phyloP scores from a whole-genome alignment of 2,329 filamentous ascomycete genomes.

The Ophiostoma angusticollis region DNA sequence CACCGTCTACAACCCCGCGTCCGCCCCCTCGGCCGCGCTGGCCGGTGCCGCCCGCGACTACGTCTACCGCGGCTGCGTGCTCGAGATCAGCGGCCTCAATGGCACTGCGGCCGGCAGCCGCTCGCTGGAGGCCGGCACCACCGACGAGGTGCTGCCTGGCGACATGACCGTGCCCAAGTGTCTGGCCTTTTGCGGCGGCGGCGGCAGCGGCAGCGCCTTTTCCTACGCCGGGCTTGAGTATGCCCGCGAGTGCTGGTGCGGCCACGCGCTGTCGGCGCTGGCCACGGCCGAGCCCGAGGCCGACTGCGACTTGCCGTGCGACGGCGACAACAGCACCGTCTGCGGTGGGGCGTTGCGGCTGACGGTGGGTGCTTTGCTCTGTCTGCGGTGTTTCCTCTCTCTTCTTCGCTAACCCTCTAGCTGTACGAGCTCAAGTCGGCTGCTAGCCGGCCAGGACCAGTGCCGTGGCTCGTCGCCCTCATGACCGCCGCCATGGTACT shows the following conservation, averaged over 20 bases:
- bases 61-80: conserved; percentile 44
- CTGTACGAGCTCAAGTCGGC: conserved; percentile 12
- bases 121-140: conserved; percentile 31
- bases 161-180: conserved; percentile 40
- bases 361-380: conserved; percentile 21
- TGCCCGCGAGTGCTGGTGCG: conserved; percentile 47
- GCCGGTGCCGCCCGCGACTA: conserved; percentile 39
- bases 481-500: neutral
- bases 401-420: conserved; percentile 4
- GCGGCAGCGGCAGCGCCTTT: conserved; percentile 23
- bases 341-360: conserved; percentile 43
- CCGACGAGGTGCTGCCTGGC: conserved; percentile 26
- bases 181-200: conserved; percentile 33
- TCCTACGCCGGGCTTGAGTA: conserved; percentile 42
- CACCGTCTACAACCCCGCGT: conserved; percentile 23
- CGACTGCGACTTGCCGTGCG: conserved; percentile 39
- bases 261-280: conserved; percentile 33
- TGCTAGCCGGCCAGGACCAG: neutral
- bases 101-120: conserved; percentile 25
- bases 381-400: neutral
- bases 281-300: conserved; percentile 32
- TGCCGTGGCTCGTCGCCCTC: neutral
- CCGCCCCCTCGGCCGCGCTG: conserved; percentile 20
- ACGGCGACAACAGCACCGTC: conserved; percentile 35
- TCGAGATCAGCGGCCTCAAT: conserved; percentile 38